Conservation (phyloP, 441 rosid species). For the Breynia disticha region DNA sequence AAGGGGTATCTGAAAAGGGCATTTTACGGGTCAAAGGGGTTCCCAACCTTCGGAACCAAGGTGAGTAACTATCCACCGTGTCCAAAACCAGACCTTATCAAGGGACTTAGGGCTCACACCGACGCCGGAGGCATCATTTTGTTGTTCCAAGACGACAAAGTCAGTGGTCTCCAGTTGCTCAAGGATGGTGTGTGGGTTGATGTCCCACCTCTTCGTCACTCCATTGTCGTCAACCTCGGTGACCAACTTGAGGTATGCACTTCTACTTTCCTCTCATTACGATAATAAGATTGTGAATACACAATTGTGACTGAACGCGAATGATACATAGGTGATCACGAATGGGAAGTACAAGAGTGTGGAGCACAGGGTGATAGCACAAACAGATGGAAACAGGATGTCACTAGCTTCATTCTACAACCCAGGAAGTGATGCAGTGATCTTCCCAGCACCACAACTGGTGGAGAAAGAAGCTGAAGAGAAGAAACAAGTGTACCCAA, state of each 20-base stretch:
- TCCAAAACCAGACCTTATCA: slow-evolving; percentile 77
- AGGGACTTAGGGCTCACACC: slow-evolving; percentile 89
- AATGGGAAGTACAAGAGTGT: slow-evolving; percentile 92
- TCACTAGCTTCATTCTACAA: slow-evolving; percentile 91
- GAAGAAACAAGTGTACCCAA: slow-evolving; percentile 45
- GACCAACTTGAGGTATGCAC: slow-evolving; percentile 76
- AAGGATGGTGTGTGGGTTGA: slow-evolving; percentile 81
- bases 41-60: slow-evolving; percentile 83
- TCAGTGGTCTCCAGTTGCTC: slow-evolving; percentile 89
- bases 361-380: slow-evolving; percentile 72
- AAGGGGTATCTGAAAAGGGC: slow-evolving; percentile 70
- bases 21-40: slow-evolving; percentile 47
- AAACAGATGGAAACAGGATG: slow-evolving; percentile 69
- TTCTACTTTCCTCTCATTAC: background rate
- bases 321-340: slow-evolving; percentile 51
- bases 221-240: slow-evolving; percentile 85
- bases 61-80: slow-evolving; percentile 93
- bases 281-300: no score
- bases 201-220: slow-evolving; percentile 88
- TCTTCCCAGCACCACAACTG: slow-evolving; percentile 70
- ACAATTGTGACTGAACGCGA: no score
- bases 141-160: slow-evolving; percentile 74
- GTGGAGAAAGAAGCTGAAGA: slow-evolving; percentile 40
- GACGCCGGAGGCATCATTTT: slow-evolving; percentile 91
- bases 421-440: slow-evolving; percentile 78